Conservation (phyloP, 768 basidiomycete genomes). For the Trametes cubensis region DNA sequence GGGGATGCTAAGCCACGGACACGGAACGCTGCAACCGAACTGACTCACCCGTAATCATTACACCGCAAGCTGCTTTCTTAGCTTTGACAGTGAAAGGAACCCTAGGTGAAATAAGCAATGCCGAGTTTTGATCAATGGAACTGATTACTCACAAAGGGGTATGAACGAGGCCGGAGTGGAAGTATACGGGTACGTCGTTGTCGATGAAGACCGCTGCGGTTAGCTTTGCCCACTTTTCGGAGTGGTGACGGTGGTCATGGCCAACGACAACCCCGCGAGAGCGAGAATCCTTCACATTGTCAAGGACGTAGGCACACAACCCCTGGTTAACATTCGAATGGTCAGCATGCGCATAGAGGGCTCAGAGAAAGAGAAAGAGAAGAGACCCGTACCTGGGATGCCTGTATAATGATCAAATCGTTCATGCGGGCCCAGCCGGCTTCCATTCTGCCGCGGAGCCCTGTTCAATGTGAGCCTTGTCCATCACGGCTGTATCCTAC, state of each 20-base stretch:
- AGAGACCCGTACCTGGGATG: conserved; percentile 62
- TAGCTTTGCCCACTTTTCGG: conserved; percentile 73
- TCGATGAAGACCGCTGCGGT: conserved; percentile 72
- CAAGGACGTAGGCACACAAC: conserved; percentile 69
- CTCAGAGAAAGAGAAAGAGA: too few species aligned
- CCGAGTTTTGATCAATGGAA: too few species aligned
- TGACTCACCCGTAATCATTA: conserved; percentile 83
- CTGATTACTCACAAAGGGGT: conserved; percentile 63
- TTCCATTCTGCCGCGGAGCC: conserved; percentile 80
- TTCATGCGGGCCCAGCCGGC: conserved; percentile 94
- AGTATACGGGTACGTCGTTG: conserved; percentile 67
- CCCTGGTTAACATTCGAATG: conserved; percentile 48
- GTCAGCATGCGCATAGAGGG: not conserved
- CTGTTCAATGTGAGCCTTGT: conserved; percentile 39
- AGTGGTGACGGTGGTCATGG: conserved; percentile 84
- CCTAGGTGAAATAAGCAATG: conserved; percentile 39
- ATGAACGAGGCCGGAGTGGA: conserved; percentile 71
- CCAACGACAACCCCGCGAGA: conserved; percentile 78
- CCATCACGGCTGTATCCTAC: too few species aligned
- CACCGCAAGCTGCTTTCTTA: conserved; percentile 73
- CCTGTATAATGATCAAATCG: conserved; percentile 79
- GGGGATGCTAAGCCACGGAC: not conserved
- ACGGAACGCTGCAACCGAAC: not conserved
- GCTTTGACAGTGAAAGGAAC: conserved; percentile 78
- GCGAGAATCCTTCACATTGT: conserved; percentile 53